A percentile compares a stretch with the other conserved stretches of the same genome.
phyloP scores from a whole-genome alignment of 2,329 filamentous ascomycete genomes.

The Phaeomoniella chlamydospora region DNA sequence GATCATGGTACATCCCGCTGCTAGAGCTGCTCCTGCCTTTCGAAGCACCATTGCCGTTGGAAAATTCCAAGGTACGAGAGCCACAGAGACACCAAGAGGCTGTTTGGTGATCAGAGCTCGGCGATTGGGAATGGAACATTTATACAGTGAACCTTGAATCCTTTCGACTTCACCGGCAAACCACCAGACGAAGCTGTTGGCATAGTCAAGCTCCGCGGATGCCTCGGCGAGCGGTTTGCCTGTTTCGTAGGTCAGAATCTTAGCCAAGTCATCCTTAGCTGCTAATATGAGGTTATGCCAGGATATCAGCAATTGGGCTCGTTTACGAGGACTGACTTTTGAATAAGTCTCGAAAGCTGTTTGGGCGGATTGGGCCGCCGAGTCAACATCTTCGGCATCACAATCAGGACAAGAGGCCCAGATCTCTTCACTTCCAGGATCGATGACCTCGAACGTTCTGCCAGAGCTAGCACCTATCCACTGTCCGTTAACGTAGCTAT shows the following conservation, averaged over 20 bases:
- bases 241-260: constrained; percentile 47
- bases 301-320: constrained; percentile 48
- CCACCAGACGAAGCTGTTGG: constrained; percentile 39
- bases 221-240: constrained; percentile 44
- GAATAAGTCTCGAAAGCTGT: constrained; percentile 46
- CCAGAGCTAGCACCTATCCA: constrained; percentile 31
- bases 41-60: constrained; percentile 53
- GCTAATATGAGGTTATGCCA: constrained; percentile 52
- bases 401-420: constrained; percentile 39
- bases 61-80: constrained; percentile 62
- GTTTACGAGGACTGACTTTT: constrained; percentile 43
- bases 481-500: constrained; percentile 35
- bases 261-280: constrained; percentile 47
- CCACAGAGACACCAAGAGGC: constrained; percentile 53
- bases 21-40: constrained; percentile 53
- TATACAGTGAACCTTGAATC: constrained; percentile 45
- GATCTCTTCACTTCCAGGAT: constrained; percentile 35
- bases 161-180: constrained; percentile 47
- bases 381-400: constrained; percentile 44
- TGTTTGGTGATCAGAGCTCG: constrained; percentile 62
- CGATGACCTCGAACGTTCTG: no score
- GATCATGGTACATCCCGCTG: constrained; percentile 62
- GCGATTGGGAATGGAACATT: constrained; percentile 42
- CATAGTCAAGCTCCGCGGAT: constrained; percentile 41
- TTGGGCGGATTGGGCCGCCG: constrained; percentile 43